Evolutionary conservation across 306 rosid genomes (phyloP).

Genomic region (Corylus heterophylla): DNA sequence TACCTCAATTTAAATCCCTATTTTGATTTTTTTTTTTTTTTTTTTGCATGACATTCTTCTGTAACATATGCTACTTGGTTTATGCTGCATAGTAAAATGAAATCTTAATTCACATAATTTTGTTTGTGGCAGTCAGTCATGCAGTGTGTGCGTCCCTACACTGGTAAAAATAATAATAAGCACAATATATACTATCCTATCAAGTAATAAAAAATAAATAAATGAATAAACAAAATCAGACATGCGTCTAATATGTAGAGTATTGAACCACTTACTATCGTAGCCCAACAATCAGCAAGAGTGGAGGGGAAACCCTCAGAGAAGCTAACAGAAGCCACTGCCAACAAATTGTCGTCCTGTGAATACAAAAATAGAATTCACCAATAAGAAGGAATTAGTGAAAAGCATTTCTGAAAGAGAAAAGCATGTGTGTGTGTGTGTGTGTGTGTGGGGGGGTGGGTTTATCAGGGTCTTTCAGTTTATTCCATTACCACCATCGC

Average conservation of each 20-base stretch:
- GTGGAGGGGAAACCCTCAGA: conserved; percentile 58
- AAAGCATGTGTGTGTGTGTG: neutral
- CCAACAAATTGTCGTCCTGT: conserved; percentile 72
- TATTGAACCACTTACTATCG: conserved; percentile 49
- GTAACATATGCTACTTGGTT: neutral
- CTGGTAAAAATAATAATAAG: neutral
- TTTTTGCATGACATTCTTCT: neutral
- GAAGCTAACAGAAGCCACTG: conserved; percentile 77
- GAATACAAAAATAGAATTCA: conserved; percentile 14
- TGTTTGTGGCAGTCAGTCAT: neutral
- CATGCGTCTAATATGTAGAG: conserved; percentile 16
- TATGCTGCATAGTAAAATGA: neutral
- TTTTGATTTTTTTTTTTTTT: neutral
- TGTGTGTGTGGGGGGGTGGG: no score
- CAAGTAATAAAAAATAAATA: neutral
- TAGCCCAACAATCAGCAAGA: conserved; percentile 70
- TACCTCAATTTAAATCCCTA: neutral
- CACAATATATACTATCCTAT: neutral
- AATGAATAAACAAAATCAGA: conserved; percentile 1
- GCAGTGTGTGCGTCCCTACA: neutral
- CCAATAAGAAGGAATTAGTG: conserved; percentile 18
- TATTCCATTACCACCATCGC: neutral
- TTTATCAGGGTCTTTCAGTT: neutral
- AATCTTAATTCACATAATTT: neutral
- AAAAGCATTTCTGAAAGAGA: neutral